phyloP scores from a whole-genome alignment of 1,284 basidiomycete species.

The Ceratobasidium papillatum region DNA sequence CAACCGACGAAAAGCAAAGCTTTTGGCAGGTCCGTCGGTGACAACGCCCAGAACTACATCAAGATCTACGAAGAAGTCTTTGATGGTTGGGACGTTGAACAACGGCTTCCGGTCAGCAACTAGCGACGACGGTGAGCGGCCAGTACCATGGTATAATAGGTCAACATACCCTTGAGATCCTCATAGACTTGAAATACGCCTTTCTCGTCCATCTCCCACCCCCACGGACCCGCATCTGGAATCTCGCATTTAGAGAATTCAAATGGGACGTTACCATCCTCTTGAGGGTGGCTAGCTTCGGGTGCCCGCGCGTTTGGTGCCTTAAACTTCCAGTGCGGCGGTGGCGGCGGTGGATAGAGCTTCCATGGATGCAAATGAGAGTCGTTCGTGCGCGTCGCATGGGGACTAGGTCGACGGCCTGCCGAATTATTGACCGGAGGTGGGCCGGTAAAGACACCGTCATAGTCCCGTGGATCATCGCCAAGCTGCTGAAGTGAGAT shows the following conservation, averaged over 20 bases:
- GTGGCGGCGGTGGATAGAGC: constrained; percentile 89
- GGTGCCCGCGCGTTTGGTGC: constrained; percentile 62
- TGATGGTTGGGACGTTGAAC: constrained; percentile 84
- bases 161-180: neutral
- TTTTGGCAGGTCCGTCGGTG: constrained; percentile 94
- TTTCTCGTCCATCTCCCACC: constrained; percentile 80
- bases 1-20: constrained; percentile 91
- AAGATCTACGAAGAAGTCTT: constrained; percentile 97
- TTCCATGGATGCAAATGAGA: constrained; percentile 69
- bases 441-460: constrained; percentile 70
- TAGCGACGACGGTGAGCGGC: neutral
- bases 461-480: constrained; percentile 91
- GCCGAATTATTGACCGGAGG: constrained; percentile 4
- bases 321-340: constrained; percentile 91
- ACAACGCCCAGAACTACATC: constrained; percentile 89
- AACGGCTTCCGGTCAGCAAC: constrained; percentile 58
- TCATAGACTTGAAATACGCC: constrained; percentile 88
- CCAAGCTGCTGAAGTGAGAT: constrained; percentile 86
- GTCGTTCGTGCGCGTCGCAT: constrained; percentile 47
- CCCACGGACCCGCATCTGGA: constrained; percentile 68
- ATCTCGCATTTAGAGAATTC: constrained; percentile 73
- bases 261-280: constrained; percentile 65
- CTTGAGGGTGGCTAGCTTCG: constrained; percentile 48
- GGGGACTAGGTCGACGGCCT: neutral
- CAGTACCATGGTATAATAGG: neutral